phyloP scores from a whole-genome alignment of 371 early-diverging fungal species.

The Saksenaea oblongispora region DNA sequence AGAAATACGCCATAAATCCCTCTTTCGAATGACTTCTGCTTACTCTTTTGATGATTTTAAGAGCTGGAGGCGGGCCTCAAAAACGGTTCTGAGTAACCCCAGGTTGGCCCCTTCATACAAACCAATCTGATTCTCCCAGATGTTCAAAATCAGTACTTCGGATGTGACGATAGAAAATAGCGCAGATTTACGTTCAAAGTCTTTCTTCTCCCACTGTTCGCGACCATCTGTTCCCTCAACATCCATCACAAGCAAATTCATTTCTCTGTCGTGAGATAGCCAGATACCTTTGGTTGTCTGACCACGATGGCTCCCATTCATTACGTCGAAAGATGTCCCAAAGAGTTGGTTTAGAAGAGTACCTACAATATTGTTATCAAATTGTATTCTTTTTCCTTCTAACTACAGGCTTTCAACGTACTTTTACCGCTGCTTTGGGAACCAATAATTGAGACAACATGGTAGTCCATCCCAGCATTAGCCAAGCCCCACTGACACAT shows the following conservation, averaged over 20 bases:
- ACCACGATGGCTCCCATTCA: conserved; percentile 80
- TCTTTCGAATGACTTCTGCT: not conserved
- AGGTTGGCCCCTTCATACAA: conserved; percentile 98
- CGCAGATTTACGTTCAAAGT: conserved; percentile 98
- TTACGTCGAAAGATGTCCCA: conserved; percentile 92
- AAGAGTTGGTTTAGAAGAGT: conserved; percentile 95
- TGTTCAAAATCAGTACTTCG: conserved; percentile 94
- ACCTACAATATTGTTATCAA: conserved; percentile 53
- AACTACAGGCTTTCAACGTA: conserved; percentile 37
- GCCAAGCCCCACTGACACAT: too few relatives aligned
- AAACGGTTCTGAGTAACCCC: conserved; percentile 96
- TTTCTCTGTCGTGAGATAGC: conserved; percentile 83
- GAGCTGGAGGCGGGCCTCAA: conserved; percentile 96
- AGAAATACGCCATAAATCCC: not conserved
- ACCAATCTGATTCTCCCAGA: conserved; percentile 98
- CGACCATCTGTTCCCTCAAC: conserved; percentile 99
- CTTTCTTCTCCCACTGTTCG: conserved; percentile 98
- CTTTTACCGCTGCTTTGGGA: conserved; percentile 98
- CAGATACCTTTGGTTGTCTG: conserved; percentile 98
- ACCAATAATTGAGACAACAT: conserved; percentile 97
- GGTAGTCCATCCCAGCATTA: too few relatives aligned
- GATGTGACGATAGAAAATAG: conserved; percentile 94
- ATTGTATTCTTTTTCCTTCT: not conserved
- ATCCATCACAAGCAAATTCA: conserved; percentile 93
- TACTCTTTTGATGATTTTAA: conserved; percentile 78